Percentiles rank a stretch among this genome's conserved stretches.
These are phyloP conservation scores for Selaginella tamariscina DNA, from an alignment of 75 land plant genomes.

Conservation along the genomic window DNA sequence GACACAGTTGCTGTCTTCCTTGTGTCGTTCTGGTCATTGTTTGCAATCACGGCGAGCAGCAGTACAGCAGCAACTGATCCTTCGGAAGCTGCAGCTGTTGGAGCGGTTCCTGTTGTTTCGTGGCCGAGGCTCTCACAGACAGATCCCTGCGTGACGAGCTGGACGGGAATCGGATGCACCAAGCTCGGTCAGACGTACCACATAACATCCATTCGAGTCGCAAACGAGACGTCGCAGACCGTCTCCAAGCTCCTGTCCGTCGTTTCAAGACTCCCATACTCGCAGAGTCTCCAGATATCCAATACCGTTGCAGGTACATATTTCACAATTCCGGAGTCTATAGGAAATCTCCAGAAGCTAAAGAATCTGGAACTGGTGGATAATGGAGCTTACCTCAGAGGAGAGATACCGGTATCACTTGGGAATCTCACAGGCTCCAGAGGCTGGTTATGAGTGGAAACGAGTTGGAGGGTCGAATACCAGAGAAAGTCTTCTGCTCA, in stretches of 20 bases:
- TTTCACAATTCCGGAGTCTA: not conserved
- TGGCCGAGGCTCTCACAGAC: not conserved
- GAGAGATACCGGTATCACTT: not conserved
- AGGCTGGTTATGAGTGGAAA: not conserved
- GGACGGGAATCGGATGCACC: not conserved
- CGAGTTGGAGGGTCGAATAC: not conserved
- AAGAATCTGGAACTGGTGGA: not conserved
- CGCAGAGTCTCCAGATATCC: not conserved
- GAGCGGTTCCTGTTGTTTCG: not conserved
- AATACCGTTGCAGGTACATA: not conserved
- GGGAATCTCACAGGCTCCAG: not conserved
- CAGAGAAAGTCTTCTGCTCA: not conserved
- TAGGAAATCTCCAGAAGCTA: not conserved
- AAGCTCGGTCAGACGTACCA: not conserved
- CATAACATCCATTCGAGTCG: not conserved
- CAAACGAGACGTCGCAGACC: not conserved
- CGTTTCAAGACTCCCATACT: not conserved
- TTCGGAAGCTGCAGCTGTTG: not conserved
- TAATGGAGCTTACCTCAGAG: not conserved
- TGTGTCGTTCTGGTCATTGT: no score
- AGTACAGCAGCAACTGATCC: not conserved
- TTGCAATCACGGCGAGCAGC: no score
- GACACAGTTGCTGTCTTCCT: no score
- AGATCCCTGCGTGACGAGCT: not conserved
- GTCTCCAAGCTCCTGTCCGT: not conserved